Base-by-base conservation (phyloP, 2,329 filamentous ascomycete species). In the Magnaporthiopsis incrustans region DNA sequence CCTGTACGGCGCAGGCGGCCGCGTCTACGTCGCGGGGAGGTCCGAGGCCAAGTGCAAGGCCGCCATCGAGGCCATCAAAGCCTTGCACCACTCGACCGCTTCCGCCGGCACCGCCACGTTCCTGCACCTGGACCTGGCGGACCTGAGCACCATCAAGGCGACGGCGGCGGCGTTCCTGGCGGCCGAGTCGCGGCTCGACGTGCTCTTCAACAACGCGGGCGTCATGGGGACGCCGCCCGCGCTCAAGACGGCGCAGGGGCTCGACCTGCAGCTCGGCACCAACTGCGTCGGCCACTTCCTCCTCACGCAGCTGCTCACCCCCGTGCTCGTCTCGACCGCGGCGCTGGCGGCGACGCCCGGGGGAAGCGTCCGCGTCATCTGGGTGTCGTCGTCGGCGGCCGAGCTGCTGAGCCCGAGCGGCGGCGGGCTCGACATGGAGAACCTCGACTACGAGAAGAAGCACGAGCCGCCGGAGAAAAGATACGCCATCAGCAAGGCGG, bases 1-100 rank as follows among this genome's bases (percentile, higher is more conserved):
- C 6, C 75, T 86, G 15, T 85, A 85, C 69, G 67, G 71, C 3
- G 76, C 75, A 32, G 78, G 82, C 62, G 82, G 74, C 63, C 82
- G 74, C 14, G 78, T 85, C 56, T 85, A 83, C 69, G 69, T 84
- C 61, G 80, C 80, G 4, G 78, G 77, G 3, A 80, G 82, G 57
- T 78, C 75, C 3, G 67, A 72, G 57, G 68, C 73, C 22, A 80
- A 80, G 67, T 78, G 74, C 44, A 69, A 74, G 4, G 64, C 66
- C 1, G 79, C 79, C 27, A 79, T 85, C 58, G 68, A 72, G 7
- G 66, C 69, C 14, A 79, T 84, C 67, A 70, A 75, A 59, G 44
- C 63, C 1, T 57, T 64, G 18, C 32, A 10, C 25, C 63, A 67
- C 11, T 30, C 27, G 5, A 30, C 27, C 27, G 33, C 66, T 22